These are phyloP conservation scores for Penicillium malachiteum DNA, from an alignment of 495 filamentous ascomycete genomes.

Conservation along the genomic window DNA sequence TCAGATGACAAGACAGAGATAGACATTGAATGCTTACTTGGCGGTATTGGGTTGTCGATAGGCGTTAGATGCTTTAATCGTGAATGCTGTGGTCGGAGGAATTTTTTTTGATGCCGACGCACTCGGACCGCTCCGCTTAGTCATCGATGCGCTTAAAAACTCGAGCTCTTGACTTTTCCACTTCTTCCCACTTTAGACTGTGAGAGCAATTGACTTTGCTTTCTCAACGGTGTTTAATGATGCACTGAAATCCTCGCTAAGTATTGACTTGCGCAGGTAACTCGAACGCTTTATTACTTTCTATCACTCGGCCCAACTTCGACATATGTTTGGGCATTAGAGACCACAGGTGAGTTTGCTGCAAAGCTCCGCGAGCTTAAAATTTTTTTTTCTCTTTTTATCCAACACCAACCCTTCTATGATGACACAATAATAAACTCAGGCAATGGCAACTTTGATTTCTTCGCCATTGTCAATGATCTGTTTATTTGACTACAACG, in stretches of 20 bases:
- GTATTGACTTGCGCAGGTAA: constrained; percentile 1
- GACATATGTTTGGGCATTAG: background rate
- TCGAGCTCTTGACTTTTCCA: constrained; percentile 21
- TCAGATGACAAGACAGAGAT: background rate
- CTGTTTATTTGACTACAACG: constrained; percentile 89
- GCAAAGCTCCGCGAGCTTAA: constrained; percentile 9
- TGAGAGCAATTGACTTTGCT: constrained; percentile 4
- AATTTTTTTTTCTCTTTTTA: background rate
- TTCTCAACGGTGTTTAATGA: constrained; percentile 13
- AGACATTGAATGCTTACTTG: constrained; percentile 32
- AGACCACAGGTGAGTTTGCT: constrained; percentile 18
- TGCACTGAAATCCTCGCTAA: constrained; percentile 9
- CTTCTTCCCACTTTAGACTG: constrained; percentile 16
- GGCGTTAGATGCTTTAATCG: constrained; percentile 10
- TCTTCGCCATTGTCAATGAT: constrained; percentile 73
- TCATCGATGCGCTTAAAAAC: constrained; percentile 34
- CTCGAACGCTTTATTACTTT: constrained; percentile 1
- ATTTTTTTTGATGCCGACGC: constrained; percentile 33
- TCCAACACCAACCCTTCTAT: constrained; percentile 29
- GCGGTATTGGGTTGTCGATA: constrained; percentile 12
- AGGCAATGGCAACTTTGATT: constrained; percentile 66
- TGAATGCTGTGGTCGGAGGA: constrained; percentile 19
- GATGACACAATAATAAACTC: constrained; percentile 46
- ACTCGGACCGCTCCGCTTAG: constrained; percentile 30
- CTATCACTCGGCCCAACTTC: background rate